Evolutionary conservation across 306 rosid genomes (phyloP).

Genomic region (Nissolia schottii): DNA sequence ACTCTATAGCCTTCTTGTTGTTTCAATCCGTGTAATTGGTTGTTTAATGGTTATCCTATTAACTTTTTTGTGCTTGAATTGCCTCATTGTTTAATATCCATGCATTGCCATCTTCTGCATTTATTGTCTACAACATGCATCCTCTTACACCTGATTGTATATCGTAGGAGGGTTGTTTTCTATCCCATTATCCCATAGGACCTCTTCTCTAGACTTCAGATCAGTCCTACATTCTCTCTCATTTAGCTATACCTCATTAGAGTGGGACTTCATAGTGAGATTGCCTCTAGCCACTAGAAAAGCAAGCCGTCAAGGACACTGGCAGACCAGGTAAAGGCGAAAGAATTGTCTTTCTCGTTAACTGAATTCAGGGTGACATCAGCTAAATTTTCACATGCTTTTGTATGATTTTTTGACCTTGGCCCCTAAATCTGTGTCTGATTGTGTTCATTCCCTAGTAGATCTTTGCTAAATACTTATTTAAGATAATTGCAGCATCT

Average conservation of each 20-base stretch:
- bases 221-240: not conserved
- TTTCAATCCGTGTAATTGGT: not conserved
- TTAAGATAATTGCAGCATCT: not conserved
- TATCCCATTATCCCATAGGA: not conserved
- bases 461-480: not conserved
- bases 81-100: not conserved
- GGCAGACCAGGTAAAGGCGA: not conserved
- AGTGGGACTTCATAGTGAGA: not conserved
- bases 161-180: not conserved
- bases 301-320: not conserved
- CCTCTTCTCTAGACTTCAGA: not conserved
- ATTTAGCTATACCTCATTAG: not conserved
- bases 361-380: not conserved
- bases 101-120: not conserved
- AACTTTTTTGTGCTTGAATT: not conserved
- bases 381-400: not conserved
- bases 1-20: not conserved
- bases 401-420: not conserved
- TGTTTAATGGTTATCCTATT: not conserved
- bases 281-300: not conserved
- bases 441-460: not conserved
- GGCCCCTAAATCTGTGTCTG: not conserved
- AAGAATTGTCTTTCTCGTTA: not conserved
- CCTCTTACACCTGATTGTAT: conserved; percentile 6
- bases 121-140: not conserved